phyloP scores from a whole-genome alignment of 208 protist species.

The Tritrichomonas foetus region DNA sequence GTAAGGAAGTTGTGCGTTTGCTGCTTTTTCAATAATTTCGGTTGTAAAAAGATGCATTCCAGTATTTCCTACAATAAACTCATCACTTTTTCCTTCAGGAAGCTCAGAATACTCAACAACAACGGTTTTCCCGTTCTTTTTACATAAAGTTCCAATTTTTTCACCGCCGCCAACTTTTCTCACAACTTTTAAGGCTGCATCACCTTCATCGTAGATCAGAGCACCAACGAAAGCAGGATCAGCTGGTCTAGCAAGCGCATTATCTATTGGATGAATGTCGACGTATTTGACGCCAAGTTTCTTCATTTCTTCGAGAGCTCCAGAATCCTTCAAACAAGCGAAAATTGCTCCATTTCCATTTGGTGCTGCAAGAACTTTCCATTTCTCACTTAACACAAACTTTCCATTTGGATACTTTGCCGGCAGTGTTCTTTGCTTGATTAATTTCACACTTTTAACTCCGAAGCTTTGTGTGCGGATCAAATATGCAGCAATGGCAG shows the following conservation, averaged over 20 bases:
- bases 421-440: not conserved
- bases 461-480: not conserved
- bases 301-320: not conserved
- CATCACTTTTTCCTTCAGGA: not conserved
- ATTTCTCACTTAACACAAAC: not conserved
- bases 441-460: not conserved
- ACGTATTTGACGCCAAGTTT: not conserved
- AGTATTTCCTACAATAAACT: not conserved
- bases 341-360: not conserved
- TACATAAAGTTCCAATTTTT: not conserved
- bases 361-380: not conserved
- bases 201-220: not conserved
- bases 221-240: not conserved
- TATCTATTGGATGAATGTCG: conserved; percentile 13
- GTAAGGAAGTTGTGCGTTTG: not conserved
- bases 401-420: not conserved
- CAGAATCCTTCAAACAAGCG: not conserved
- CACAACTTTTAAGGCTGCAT: not conserved
- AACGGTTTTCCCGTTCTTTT: not conserved
- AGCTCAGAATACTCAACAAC: conserved; percentile 22
- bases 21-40: not conserved
- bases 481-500: not conserved
- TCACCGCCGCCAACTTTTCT: not conserved
- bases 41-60: not conserved
- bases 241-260: not conserved